Evolutionary conservation across 257 asterid genomes (phyloP).

Genomic region (Solanum pennellii): DNA sequence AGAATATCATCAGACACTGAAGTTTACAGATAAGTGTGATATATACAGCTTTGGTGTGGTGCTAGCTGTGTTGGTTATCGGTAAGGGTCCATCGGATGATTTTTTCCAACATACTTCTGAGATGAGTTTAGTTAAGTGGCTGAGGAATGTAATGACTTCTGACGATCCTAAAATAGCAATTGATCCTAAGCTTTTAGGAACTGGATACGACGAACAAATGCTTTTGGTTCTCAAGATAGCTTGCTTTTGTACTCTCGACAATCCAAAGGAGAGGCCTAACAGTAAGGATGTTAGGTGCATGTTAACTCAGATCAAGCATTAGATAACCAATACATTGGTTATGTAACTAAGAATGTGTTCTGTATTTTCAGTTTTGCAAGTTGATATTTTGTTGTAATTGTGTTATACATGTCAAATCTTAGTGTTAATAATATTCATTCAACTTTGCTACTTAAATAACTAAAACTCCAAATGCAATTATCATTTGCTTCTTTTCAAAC

Average conservation of each 20-base stretch:
- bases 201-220: background rate
- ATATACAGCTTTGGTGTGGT: background rate
- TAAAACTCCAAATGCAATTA: background rate
- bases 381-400: background rate
- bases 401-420: background rate
- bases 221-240: background rate
- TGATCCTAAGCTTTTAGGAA: background rate
- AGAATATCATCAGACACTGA: background rate
- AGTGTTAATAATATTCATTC: background rate
- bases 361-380: background rate
- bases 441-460: background rate
- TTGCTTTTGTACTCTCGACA: background rate
- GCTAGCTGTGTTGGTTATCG: background rate
- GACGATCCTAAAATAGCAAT: background rate
- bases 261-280: background rate
- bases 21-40: background rate
- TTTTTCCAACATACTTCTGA: background rate
- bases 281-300: slow-evolving; percentile 22
- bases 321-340: background rate
- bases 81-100: background rate
- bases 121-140: background rate
- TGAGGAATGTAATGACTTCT: background rate
- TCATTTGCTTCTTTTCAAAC: background rate
- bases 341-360: background rate
- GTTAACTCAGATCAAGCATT: slow-evolving; percentile 66